Evolutionary conservation across 768 basidiomycete genomes (phyloP), one percentile per base, ranked within the genome.

Genomic region (Serendipita sp.): DNA sequence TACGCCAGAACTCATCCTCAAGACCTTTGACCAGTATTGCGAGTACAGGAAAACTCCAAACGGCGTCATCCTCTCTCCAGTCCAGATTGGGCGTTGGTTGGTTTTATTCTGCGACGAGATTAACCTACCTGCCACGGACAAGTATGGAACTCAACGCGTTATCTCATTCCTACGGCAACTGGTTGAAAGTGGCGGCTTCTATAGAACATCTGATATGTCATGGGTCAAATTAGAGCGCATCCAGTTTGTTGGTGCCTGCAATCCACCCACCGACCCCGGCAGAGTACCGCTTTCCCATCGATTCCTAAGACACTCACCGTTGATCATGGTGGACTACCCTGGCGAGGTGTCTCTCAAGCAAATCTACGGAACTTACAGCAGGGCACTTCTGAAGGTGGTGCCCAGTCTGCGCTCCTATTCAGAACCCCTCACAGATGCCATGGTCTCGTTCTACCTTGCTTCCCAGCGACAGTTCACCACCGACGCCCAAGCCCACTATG

Each of bases 71-170:
- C 82, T 99, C 61, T 86, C 96, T 2, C 96, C 96, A 9, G 75
- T 86, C 2, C 93, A 97, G 69, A 92, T 97, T 65, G 95, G 95
- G 28, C 85, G 93, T 50, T 99, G 96, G 96, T 80, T 99, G 56
- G 94, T 99, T 34, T 87, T 99, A n/a, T 99, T 99, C 76, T 99
- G 96, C 72, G 96, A 99, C 71, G 96, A 99, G 73, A 98, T 99
- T 78, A 99, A 99, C 70, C 76, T 99, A 3, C 96, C 96, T 2
- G 92, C 96, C 16, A 80, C 85, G 7, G 96, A 99, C 78, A 95
- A 93, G 74, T 99, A 99, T 69, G 96, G 96, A 2, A 99, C 96
- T 3, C 96, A 99, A 71, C 82, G 91, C 26, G 96, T 99, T 69
- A 98, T 99, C 70, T 97, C 95, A 1, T 99, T 98, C 79, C 81